Evolutionary conservation across 2,329 filamentous ascomycete species (phyloP).

Genomic region (Ophiocordyceps sinensis): DNA sequence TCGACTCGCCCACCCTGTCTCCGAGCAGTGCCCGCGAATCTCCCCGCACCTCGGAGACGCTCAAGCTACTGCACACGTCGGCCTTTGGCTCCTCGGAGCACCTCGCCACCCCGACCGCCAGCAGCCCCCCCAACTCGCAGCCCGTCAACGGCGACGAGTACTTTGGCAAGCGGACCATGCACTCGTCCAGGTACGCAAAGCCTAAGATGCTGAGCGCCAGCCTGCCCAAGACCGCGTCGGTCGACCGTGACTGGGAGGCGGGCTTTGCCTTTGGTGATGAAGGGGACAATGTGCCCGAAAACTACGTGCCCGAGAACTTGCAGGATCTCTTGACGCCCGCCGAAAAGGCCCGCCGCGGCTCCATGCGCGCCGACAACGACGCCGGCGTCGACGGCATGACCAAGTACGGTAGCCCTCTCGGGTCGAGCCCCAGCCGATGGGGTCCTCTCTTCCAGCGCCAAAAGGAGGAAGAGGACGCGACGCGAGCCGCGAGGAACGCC

Average conservation of each 20-base stretch:
- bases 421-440: conserved; percentile 46
- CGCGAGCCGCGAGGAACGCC: conserved; percentile 19
- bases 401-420: conserved; percentile 48
- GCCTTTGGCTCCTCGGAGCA: conserved; percentile 54
- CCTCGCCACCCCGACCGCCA: conserved; percentile 33
- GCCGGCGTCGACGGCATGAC: conserved; percentile 28
- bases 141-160: conserved; percentile 41
- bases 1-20: conserved; percentile 73
- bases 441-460: conserved; percentile 45
- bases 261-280: conserved; percentile 69
- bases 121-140: conserved; percentile 36
- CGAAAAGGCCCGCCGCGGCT: conserved; percentile 51
- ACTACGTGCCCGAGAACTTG: conserved; percentile 59
- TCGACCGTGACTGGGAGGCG: conserved; percentile 49
- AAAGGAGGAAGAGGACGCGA: conserved; percentile 39
- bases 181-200: conserved; percentile 53
- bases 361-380: conserved; percentile 41
- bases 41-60: conserved; percentile 41
- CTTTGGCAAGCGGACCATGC: conserved; percentile 58
- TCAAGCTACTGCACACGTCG: conserved; percentile 51
- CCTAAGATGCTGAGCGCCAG: conserved; percentile 55
- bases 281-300: conserved; percentile 36
- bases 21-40: conserved; percentile 47
- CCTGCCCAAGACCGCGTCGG: conserved; percentile 48
- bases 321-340: conserved; percentile 53